These are phyloP conservation scores for Quillaja saponaria DNA, from an alignment of 306 rosid species.

Conservation along the genomic window DNA sequence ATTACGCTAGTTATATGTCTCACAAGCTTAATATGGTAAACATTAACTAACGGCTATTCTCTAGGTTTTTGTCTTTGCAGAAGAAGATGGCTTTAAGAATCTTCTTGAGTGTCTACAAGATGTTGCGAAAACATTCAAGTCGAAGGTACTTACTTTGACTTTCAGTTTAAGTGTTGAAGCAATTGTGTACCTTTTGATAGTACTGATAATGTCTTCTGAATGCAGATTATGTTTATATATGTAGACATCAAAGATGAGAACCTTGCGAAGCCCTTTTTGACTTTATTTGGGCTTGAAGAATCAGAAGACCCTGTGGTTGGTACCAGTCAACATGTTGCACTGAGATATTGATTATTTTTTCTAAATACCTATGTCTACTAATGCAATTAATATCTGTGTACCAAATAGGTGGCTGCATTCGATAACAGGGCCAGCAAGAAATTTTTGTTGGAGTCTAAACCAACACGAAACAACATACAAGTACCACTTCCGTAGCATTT, in stretches of 20 bases:
- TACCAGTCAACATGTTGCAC: constrained; percentile 22
- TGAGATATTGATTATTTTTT: constrained; percentile 12
- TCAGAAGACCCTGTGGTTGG: constrained; percentile 73
- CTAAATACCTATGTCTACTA: constrained; percentile 3
- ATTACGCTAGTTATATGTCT: constrained; percentile 16
- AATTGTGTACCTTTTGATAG: constrained; percentile 19
- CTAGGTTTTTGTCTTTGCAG: constrained; percentile 75
- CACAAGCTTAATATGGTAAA: constrained; percentile 7
- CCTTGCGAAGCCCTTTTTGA: constrained; percentile 90
- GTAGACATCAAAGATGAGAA: constrained; percentile 74
- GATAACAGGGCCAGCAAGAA: constrained; percentile 68
- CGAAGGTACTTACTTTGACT: constrained; percentile 56
- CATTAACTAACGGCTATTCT: constrained; percentile 23
- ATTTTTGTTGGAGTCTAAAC: constrained; percentile 71
- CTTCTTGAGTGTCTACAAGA: constrained; percentile 67
- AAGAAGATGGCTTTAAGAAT: constrained; percentile 50
- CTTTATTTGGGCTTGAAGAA: constrained; percentile 88
- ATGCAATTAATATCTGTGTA: constrained; percentile 32
- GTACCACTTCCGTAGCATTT: constrained; percentile 40
- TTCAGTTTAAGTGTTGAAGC: constrained; percentile 23
- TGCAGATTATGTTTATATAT: constrained; percentile 71
- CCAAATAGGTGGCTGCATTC: constrained; percentile 75
- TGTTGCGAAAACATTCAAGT: constrained; percentile 78
- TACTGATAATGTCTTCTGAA: constrained; percentile 30
- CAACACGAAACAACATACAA: constrained; percentile 65